Evolutionary conservation across 108 stramenopile species (phyloP).

Genomic region (Nannochloropsis granulata): DNA sequence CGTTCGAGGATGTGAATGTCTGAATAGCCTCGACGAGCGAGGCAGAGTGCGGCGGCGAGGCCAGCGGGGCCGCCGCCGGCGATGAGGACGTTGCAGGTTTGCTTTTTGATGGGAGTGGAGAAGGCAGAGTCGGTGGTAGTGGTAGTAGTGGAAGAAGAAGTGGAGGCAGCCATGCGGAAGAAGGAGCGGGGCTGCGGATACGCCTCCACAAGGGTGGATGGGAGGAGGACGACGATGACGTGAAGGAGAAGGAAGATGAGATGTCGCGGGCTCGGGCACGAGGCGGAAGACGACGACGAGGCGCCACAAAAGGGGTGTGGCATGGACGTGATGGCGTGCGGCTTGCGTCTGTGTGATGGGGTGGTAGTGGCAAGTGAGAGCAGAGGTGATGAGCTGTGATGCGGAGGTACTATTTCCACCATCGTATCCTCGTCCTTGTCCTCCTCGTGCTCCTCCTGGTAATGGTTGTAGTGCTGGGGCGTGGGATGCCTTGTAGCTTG

Average conservation of each 20-base stretch:
- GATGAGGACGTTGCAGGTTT: not conserved
- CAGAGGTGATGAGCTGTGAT: too few relatives aligned
- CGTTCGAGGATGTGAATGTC: slow-evolving; percentile 8
- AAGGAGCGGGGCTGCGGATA: not conserved
- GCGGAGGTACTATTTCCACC: too few relatives aligned
- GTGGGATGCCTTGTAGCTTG: too few relatives aligned
- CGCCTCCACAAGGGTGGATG: not conserved
- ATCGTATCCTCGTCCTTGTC: too few relatives aligned
- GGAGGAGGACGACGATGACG: not conserved
- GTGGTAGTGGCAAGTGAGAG: too few relatives aligned
- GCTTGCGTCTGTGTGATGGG: too few relatives aligned
- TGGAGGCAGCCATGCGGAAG: not conserved
- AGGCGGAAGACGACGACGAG: too few relatives aligned
- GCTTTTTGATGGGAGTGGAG: not conserved
- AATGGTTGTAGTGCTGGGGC: too few relatives aligned
- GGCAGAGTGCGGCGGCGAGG: slow-evolving; percentile 9
- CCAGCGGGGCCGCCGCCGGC: slow-evolving; percentile 15
- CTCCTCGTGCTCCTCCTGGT: too few relatives aligned
- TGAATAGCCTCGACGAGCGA: slow-evolving; percentile 8
- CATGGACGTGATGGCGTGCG: too few relatives aligned
- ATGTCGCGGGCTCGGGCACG: too few relatives aligned
- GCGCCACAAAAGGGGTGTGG: too few relatives aligned
- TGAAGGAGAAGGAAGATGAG: not conserved
- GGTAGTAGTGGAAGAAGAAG: not conserved
- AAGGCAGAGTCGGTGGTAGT: not conserved